Percentiles rank a stretch among this genome's conserved stretches.
Conservation (phyloP, 2,329 filamentous ascomycete genomes). For the Diaporthe vaccinii region DNA sequence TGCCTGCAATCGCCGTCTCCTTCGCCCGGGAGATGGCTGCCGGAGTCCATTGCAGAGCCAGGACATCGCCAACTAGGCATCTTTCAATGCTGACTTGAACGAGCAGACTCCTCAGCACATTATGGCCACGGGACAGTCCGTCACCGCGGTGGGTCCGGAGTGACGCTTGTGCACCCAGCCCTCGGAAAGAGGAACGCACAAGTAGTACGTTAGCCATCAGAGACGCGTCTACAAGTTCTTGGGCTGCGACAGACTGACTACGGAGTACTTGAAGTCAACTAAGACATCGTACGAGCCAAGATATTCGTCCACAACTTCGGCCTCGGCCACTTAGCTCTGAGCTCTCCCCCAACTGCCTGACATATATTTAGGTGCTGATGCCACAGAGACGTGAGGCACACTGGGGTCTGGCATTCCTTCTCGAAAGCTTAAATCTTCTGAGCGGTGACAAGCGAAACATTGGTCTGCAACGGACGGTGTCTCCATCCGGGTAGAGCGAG, state of each 20-base stretch:
- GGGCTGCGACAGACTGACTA: background rate
- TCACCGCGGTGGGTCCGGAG: background rate
- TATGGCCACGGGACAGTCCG: background rate
- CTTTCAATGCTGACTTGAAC: background rate
- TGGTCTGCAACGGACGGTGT: slow-evolving; percentile 14
- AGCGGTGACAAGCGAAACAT: slow-evolving; percentile 24
- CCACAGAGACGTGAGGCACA: background rate
- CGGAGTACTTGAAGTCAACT: background rate
- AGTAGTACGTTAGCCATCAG: too few relatives aligned
- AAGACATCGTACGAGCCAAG: background rate
- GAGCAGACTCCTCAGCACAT: background rate
- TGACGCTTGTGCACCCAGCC: background rate
- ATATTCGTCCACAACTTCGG: too few relatives aligned
- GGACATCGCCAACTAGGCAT: background rate
- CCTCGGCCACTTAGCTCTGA: background rate
- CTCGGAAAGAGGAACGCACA: too few relatives aligned
- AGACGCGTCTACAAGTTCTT: background rate
- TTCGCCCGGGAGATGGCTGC: background rate
- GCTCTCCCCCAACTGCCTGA: background rate
- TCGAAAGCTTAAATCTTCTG: slow-evolving; percentile 18
- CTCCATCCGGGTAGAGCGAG: background rate
- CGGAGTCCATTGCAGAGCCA: background rate
- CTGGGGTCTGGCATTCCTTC: slow-evolving; percentile 4
- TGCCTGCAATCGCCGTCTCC: background rate
- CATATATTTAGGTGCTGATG: background rate